Percentiles rank a stretch among this genome's conserved stretches.
Evolutionary conservation across 116 monocot genomes (phyloP).

Genomic region (Iris pallida): DNA sequence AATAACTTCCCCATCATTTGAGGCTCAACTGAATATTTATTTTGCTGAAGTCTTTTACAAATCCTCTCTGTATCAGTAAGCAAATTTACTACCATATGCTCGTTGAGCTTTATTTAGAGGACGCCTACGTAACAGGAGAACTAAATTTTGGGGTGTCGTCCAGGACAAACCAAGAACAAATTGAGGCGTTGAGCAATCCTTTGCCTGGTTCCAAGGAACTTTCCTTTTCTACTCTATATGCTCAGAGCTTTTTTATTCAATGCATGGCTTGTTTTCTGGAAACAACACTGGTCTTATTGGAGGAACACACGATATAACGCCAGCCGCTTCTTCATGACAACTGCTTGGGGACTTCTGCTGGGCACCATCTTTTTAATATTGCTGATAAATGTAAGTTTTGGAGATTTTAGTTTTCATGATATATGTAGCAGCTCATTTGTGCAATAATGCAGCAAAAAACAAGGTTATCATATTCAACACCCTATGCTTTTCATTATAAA

Average conservation of each 20-base stretch:
- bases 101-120: not conserved
- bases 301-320: conserved; percentile 77
- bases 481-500: too few species aligned
- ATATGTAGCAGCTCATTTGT: not conserved
- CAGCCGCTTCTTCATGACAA: conserved; percentile 51
- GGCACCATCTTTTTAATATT: conserved; percentile 72
- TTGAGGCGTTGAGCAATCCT: conserved; percentile 55
- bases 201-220: conserved; percentile 55
- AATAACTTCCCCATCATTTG: conserved; percentile 45
- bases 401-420: not conserved
- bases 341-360: conserved; percentile 53
- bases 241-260: conserved; percentile 56
- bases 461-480: too few species aligned
- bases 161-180: conserved; percentile 67
- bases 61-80: conserved; percentile 70
- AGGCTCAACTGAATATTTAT: conserved; percentile 47
- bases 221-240: conserved; percentile 52
- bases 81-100: not conserved
- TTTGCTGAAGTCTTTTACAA: conserved; percentile 66
- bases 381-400: conserved; percentile 58
- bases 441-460: not conserved
- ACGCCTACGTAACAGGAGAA: not conserved
- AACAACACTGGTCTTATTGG: conserved; percentile 91
- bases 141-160: not conserved
- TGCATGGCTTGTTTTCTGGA: conserved; percentile 79